These are phyloP conservation scores for Amoebophrya sp. DNA, from an alignment of 169 alveolate species.

Conservation along the genomic window DNA sequence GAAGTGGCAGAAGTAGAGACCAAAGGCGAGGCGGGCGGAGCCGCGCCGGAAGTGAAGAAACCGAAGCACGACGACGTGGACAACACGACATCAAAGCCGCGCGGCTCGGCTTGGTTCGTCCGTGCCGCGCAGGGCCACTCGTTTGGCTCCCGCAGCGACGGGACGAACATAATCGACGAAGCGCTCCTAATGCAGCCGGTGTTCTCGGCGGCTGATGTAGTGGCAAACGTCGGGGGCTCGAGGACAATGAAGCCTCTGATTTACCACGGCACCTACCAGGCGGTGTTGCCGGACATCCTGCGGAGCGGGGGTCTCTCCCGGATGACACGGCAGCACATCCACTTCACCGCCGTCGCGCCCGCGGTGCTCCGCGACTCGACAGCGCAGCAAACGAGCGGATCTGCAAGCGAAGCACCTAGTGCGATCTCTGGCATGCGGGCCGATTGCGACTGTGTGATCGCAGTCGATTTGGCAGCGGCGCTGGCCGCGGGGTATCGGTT, in stretches of 20 bases:
- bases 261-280: background rate
- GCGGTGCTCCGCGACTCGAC: background rate
- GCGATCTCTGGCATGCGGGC: background rate
- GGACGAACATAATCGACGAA: too few species aligned
- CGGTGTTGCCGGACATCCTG: background rate
- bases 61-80: too few species aligned
- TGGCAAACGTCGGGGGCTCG: too few species aligned
- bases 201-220: too few species aligned
- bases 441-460: background rate
- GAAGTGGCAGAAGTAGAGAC: background rate
- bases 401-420: background rate
- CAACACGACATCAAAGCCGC: too few species aligned
- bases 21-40: background rate
- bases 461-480: background rate
- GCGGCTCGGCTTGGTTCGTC: too few species aligned
- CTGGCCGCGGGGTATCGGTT: background rate
- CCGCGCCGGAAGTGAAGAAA: background rate
- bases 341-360: background rate
- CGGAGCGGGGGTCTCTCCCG: background rate
- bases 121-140: too few species aligned
- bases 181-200: too few species aligned
- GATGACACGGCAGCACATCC: background rate
- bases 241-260: background rate
- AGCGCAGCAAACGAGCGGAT: too few species aligned
- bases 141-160: too few species aligned